Evolutionary conservation across 2,329 filamentous ascomycete genomes (phyloP).

Genomic region (Waltergamsia citrina): DNA sequence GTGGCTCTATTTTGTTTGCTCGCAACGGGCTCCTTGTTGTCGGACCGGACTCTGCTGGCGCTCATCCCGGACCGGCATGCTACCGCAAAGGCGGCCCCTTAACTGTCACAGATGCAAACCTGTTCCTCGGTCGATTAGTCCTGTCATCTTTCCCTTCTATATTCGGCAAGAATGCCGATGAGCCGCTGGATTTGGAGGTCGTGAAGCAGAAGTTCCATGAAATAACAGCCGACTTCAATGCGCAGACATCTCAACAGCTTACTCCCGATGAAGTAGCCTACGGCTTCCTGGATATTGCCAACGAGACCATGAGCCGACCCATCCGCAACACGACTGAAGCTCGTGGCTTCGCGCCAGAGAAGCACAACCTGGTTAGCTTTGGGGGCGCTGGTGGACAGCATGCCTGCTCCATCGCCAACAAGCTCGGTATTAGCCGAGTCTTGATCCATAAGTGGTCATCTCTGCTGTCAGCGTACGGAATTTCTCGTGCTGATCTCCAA

Average conservation of each 20-base stretch:
- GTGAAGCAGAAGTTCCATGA: slow-evolving; percentile 25
- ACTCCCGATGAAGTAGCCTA: slow-evolving; percentile 38
- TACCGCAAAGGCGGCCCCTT: slow-evolving; percentile 63
- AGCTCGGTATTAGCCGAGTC: slow-evolving; percentile 27
- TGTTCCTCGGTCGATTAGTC: slow-evolving; percentile 49
- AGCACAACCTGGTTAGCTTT: slow-evolving; percentile 29
- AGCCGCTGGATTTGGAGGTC: slow-evolving; percentile 31
- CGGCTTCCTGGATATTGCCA: slow-evolving; percentile 67
- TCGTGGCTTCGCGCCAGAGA: slow-evolving; percentile 18
- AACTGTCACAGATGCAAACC: slow-evolving; percentile 63
- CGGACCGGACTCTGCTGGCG: slow-evolving; percentile 61
- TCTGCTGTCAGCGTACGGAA: slow-evolving; percentile 32
- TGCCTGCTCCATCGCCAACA: slow-evolving; percentile 28
- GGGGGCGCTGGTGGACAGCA: slow-evolving; percentile 64
- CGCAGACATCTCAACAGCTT: slow-evolving; percentile 18
- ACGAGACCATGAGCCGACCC: slow-evolving; percentile 67
- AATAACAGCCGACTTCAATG: slow-evolving; percentile 29
- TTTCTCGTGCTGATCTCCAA: slow-evolving; percentile 28
- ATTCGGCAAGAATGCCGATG: slow-evolving; percentile 58
- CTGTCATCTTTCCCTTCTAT: slow-evolving; percentile 61
- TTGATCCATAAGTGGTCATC: slow-evolving; percentile 31
- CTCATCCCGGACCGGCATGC: slow-evolving; percentile 61
- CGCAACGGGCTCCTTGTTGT: slow-evolving; percentile 62
- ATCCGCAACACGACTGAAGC: slow-evolving; percentile 69
- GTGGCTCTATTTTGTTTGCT: slow-evolving; percentile 49